Conservation (phyloP, 441 rosid genomes). For the Mallotus repandus region DNA sequence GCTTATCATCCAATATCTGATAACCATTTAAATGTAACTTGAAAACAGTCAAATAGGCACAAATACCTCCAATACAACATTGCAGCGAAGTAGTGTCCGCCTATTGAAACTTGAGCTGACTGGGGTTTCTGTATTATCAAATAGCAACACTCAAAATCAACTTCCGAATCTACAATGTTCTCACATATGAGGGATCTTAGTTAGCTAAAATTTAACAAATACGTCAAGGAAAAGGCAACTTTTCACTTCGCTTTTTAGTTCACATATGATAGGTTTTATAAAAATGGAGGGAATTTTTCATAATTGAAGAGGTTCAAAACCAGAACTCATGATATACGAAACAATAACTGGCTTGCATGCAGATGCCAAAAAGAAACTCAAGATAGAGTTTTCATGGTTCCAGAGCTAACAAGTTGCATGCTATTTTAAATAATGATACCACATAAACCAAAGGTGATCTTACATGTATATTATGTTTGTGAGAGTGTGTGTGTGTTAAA, state of each 20-base stretch:
- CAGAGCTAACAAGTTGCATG: too few species aligned
- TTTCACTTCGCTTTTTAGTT: too few species aligned
- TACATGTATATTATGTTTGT: too few species aligned
- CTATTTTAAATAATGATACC: too few species aligned
- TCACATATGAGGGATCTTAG: neutral
- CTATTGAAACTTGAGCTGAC: neutral
- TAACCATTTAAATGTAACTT: neutral
- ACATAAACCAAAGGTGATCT: too few species aligned
- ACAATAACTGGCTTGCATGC: neutral
- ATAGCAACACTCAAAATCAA: conserved; percentile 3
- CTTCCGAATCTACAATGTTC: neutral
- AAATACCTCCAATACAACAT: conserved; percentile 6
- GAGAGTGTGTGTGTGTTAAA: too few species aligned
- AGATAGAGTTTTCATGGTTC: neutral
- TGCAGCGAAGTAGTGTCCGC: conserved; percentile 2
- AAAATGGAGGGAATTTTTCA: too few species aligned
- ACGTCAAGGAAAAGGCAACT: neutral
- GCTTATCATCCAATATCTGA: neutral
- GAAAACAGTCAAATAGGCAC: neutral
- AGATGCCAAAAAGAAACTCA: neutral
- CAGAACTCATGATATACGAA: neutral
- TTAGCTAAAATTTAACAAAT: neutral
- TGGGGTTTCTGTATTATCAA: neutral
- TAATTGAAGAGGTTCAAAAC: neutral
- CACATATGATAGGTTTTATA: too few species aligned